Evolutionary conservation across 2,329 filamentous ascomycete genomes (phyloP), one percentile per base, ranked within the genome.

Genomic region (Dactylellina leptospora): DNA sequence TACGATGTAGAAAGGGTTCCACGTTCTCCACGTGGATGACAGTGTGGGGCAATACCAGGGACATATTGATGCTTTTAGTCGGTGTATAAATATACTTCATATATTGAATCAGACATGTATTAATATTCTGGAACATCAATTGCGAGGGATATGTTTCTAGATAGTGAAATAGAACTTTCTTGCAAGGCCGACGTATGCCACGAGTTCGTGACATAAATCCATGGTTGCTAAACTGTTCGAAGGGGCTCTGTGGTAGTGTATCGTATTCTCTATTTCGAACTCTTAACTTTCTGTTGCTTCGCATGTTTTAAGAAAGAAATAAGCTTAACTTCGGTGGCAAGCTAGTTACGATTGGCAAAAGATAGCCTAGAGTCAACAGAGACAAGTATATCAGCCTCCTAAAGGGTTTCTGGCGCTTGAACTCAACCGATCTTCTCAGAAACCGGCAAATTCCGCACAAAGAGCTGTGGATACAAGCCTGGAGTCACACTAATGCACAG

Each of bases 21-120:
- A n/a, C n/a, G n/a, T n/a, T 47, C 40, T 47, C 63, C 63, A 69
- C 63, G 63, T 69, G 63, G 63, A 30, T 42, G 60, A 64, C 28
- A 58, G 13, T 30, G 13, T 20, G 8, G 48, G 38, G 36, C 30
- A 42, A 50, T 48, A 47, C 10, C 11, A 58, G 18, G 20, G 45
- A 13, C 6, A 48, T n/a, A 48, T 28, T 11, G 4, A 25, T 28
- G 23, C 30, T 18, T 33, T 33, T 33, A 20, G 20, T 5, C 44
- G 6, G 4, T 9, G 20, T 20, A 23, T 23, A n/a, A n/a, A n/a
- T n/a, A 8, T 48, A 9, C 25, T 48, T 48, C 44, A n/a, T n/a
- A n/a, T n/a, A n/a, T n/a, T n/a, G n/a, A n/a, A n/a, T n/a, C n/a
- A n/a, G n/a, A n/a, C n/a, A n/a, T n/a, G n/a, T n/a, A n/a, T n/a